Base-by-base conservation (phyloP, 768 basidiomycete genomes). In the Suillus fuscotomentosus region DNA sequence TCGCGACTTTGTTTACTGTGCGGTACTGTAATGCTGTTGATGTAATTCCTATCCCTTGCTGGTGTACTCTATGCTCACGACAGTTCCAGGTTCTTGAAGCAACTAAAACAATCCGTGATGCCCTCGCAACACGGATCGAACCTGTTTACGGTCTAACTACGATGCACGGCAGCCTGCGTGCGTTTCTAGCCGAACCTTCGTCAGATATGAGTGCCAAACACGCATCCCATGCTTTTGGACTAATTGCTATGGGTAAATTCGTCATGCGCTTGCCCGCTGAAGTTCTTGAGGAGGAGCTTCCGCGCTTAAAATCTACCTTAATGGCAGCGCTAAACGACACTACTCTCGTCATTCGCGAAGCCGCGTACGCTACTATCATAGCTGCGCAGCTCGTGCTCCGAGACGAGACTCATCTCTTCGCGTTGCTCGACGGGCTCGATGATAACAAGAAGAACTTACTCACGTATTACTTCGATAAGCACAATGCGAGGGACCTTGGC, bases 381-480 rank as follows among this genome's bases (percentile, higher is more conserved):
- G 89, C 94, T 15, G 90, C 92, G 0, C 94, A 95, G 69, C 80
- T 94, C 39, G 88, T 94, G 62, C 78, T 95, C 47, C 85, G 87
- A 31, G 93, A 95, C 71, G 94, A 95, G 72, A 87, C 88, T 0
- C 91, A 93, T 68, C 80, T 95, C 1, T 95, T 95, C 69, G 80
- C 86, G 43, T 84, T 95, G 20, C 78, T 95, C 53, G 91, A 92
- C 63, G 91, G 90, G 6, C 81, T 95, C 48, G 87, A 91, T n/a
- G 90, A 93, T 65, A 92, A 92, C 70, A 93, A 95, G 82, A 94
- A 94, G 82, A 94, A 95, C 72, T 80, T 95, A 20, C 79, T 95
- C 57, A 93, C 94, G 2, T 95, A 95, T 68, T 80, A 94, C 63
- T 95, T 95, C 68, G 93, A 94, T 74, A 95, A 94, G 74, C 91